These are phyloP conservation scores for Auriculariales sp. DNA, from an alignment of 768 basidiomycete genomes.

Conservation along the genomic window DNA sequence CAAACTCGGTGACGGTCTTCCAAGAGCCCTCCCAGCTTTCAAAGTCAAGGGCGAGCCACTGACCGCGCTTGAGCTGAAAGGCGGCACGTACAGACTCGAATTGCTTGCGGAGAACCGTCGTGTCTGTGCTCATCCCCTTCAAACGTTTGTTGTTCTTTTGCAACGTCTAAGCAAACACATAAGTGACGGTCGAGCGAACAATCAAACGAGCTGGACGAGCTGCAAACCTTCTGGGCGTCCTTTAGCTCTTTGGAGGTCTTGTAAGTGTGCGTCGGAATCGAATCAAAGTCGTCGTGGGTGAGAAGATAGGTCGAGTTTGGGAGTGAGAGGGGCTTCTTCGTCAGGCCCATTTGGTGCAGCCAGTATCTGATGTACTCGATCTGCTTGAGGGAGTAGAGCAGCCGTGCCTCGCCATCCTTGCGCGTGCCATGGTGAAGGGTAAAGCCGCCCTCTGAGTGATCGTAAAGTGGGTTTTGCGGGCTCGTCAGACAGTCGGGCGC, in stretches of 20 bases:
- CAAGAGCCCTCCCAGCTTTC: slow-evolving; percentile 76
- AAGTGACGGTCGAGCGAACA: neutral
- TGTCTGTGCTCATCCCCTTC: slow-evolving; percentile 42
- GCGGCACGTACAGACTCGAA: slow-evolving; percentile 57
- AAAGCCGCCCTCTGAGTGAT: slow-evolving; percentile 32
- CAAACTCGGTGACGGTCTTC: slow-evolving; percentile 63
- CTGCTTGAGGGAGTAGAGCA: slow-evolving; percentile 71
- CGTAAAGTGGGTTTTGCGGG: slow-evolving; percentile 55
- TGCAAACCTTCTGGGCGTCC: slow-evolving; percentile 40
- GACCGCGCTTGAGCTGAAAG: slow-evolving; percentile 48
- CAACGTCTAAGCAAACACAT: slow-evolving; percentile 33
- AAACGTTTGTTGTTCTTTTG: slow-evolving; percentile 70
- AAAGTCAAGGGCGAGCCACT: slow-evolving; percentile 70
- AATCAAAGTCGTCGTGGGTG: slow-evolving; percentile 39
- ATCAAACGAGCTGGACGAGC: neutral
- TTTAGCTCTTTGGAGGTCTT: slow-evolving; percentile 38
- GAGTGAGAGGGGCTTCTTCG: slow-evolving; percentile 47
- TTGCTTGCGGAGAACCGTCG: slow-evolving; percentile 39
- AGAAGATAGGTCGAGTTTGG: slow-evolving; percentile 70
- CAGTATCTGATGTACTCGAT: slow-evolving; percentile 78
- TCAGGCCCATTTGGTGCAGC: slow-evolving; percentile 61
- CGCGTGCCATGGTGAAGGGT: slow-evolving; percentile 58
- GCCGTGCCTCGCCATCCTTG: slow-evolving; percentile 56
- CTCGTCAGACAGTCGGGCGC: slow-evolving; percentile 57
- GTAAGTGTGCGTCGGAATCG: slow-evolving; percentile 44